Evolutionary conservation across 163 green algal species (phyloP), one percentile per base, ranked within the genome.

Genomic region (Coccomyxa subellipsoidea): DNA sequence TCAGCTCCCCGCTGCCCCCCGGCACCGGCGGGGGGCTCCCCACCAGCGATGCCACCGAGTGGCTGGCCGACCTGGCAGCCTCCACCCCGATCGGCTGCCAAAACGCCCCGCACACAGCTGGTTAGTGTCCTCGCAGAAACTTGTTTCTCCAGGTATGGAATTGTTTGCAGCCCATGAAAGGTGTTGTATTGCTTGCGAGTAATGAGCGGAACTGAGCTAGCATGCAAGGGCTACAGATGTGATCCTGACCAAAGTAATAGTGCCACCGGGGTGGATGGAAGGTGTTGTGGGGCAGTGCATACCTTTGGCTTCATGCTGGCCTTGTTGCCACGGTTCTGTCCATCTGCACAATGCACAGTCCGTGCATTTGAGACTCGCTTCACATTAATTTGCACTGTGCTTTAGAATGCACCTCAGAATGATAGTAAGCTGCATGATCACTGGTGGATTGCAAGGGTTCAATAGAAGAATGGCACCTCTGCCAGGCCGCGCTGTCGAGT

Each of bases 1-100:
- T 87, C 10, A 83, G 81, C 69, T 94, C 91, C 3, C 83, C 70
- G 38, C 84, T 79, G 31, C 86, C 86, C 2, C 81, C 73, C n/a
- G 75, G 54, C 83, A 77, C 34, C 29, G 82, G 66, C 72, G 79
- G 59, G 4, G 69, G 34, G 38, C 78, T 82, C 38, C 80, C 89
- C 40, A 89, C 47, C 39, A 86, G 69, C 0, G 81, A 76, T 2
- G 76, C 81, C 54, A 87, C 59, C 7, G 83, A 80, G 54, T 88
- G 80, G 0, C 84, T 73, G 8, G 86, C 79, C 27, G 83, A 76
- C 38, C 85, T 77, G 0, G 85, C 84, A 7, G 83, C 72, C 69
- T 89, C 85, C 29, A 82, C 81, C 0, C 84, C 85, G 59, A 92
- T 77, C 31, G 81, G 81, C 73, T 81, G 66, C 36, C 31, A 7